These are phyloP conservation scores for Cruciata laevipes DNA, from an alignment of 257 asterid genomes.

Conservation along the genomic window DNA sequence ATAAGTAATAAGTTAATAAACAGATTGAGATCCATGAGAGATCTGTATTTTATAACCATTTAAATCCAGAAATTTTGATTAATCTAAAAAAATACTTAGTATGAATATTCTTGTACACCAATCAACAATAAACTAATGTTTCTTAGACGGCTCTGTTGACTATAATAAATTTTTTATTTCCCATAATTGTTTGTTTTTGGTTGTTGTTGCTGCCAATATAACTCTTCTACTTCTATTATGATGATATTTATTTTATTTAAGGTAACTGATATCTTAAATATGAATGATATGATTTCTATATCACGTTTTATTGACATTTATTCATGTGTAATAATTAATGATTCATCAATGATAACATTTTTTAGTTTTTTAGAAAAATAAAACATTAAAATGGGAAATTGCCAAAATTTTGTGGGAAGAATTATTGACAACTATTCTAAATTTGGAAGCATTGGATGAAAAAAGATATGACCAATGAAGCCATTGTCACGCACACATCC, in stretches of 20 bases:
- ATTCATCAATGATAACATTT: too few relatives aligned
- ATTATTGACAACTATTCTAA: not conserved
- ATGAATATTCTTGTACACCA: not conserved
- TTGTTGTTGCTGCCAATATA: not conserved
- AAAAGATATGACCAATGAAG: conserved; percentile 45
- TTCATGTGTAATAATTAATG: too few relatives aligned
- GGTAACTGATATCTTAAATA: too few relatives aligned
- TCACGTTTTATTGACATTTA: too few relatives aligned
- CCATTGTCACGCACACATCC: conserved; percentile 26
- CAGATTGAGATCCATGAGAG: not conserved
- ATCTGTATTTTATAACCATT: too few relatives aligned
- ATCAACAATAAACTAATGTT: not conserved
- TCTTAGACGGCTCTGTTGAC: conserved; percentile 4
- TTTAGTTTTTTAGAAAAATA: too few relatives aligned
- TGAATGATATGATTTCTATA: too few relatives aligned
- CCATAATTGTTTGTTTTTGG: not conserved
- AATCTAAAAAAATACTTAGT: too few relatives aligned
- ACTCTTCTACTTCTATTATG: not conserved
- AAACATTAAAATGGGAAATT: too few relatives aligned
- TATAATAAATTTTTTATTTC: not conserved
- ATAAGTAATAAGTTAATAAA: too few relatives aligned
- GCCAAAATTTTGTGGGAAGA: not conserved
- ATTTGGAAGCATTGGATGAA: not conserved
- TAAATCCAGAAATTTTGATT: not conserved
- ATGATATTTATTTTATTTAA: too few relatives aligned